Percentiles rank a stretch among this genome's conserved stretches.
These are phyloP conservation scores for Arthroderma uncinatum DNA, from an alignment of 2,329 filamentous ascomycete genomes.

Conservation along the genomic window DNA sequence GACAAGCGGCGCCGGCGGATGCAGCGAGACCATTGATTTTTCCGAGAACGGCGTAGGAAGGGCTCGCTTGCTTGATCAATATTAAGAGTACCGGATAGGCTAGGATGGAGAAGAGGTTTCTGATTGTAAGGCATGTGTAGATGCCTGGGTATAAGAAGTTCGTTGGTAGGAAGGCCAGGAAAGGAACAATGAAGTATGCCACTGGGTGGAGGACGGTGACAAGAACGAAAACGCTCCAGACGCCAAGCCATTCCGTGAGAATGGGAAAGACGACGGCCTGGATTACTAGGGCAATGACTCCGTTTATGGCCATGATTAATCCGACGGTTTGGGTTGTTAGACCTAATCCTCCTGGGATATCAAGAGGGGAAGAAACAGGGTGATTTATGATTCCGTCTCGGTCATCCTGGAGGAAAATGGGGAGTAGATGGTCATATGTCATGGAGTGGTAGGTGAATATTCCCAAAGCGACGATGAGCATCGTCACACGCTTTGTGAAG, in stretches of 20 bases:
- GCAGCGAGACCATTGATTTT: conserved; percentile 64
- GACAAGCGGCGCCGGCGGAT: conserved; percentile 57
- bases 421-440: conserved; percentile 84
- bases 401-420: conserved; percentile 80
- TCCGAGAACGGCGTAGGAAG: conserved; percentile 50
- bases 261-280: conserved; percentile 61
- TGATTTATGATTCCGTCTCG: conserved; percentile 26
- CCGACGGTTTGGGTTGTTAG: conserved; percentile 56
- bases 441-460: conserved; percentile 94
- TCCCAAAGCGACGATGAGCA: conserved; percentile 68
- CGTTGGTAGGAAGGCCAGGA: conserved; percentile 49
- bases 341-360: conserved; percentile 54
- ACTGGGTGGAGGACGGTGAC: conserved; percentile 57
- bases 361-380: conserved; percentile 37
- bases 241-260: conserved; percentile 51
- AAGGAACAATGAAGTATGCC: conserved; percentile 59
- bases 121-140: conserved; percentile 53
- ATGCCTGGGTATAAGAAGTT: conserved; percentile 49
- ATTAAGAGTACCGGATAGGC: conserved; percentile 59
- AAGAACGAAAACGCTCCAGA: conserved; percentile 55
- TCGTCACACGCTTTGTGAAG: conserved; percentile 55
- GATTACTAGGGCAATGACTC: conserved; percentile 59
- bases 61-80: conserved; percentile 60
- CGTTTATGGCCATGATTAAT: conserved; percentile 57
- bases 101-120: conserved; percentile 58